phyloP scores from a whole-genome alignment of 2,329 filamentous ascomycete genomes.

The Nannizziopsis arthrosporioides region DNA sequence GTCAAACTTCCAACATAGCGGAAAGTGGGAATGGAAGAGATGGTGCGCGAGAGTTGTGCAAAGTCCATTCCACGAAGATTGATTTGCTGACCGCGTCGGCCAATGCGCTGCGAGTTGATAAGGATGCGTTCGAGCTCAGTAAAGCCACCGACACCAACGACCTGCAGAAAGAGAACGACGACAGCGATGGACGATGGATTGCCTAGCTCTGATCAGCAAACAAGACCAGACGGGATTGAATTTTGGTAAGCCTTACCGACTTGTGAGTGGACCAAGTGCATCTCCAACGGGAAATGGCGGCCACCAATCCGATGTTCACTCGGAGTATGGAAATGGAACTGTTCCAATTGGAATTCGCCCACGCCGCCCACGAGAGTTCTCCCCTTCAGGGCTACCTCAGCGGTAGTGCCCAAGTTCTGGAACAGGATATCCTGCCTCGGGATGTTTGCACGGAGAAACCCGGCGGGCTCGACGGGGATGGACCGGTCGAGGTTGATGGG shows the following conservation, averaged over 20 bases:
- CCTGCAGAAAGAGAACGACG: slow-evolving; percentile 4
- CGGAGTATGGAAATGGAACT: slow-evolving; percentile 52
- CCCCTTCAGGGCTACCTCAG: slow-evolving; percentile 43
- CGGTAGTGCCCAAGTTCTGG: slow-evolving; percentile 37
- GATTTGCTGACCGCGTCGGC: slow-evolving; percentile 1
- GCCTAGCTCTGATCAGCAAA: neutral
- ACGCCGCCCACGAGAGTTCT: slow-evolving; percentile 32
- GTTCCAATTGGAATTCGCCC: slow-evolving; percentile 36
- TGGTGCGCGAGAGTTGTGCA: slow-evolving; percentile 16
- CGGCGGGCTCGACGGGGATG: slow-evolving; percentile 15
- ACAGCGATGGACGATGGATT: slow-evolving; percentile 7
- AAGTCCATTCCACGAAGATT: slow-evolving; percentile 3
- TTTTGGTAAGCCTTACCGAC: slow-evolving; percentile 1
- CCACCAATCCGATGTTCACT: slow-evolving; percentile 45
- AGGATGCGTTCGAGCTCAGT: slow-evolving; percentile 5
- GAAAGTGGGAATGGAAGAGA: slow-evolving; percentile 29
- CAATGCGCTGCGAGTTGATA: slow-evolving; percentile 1
- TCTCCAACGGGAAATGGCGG: slow-evolving; percentile 42
- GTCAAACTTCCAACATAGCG: slow-evolving; percentile 49
- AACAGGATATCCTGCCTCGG: slow-evolving; percentile 26
- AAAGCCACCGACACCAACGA: slow-evolving; percentile 2
- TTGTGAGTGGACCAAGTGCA: slow-evolving; percentile 43
- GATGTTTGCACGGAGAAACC: slow-evolving; percentile 18
- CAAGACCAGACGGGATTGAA: neutral
- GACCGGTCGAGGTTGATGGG: slow-evolving; percentile 42